Evolutionary conservation across 139 green algal species (phyloP).

Genomic region (Picochlorum sp.): DNA sequence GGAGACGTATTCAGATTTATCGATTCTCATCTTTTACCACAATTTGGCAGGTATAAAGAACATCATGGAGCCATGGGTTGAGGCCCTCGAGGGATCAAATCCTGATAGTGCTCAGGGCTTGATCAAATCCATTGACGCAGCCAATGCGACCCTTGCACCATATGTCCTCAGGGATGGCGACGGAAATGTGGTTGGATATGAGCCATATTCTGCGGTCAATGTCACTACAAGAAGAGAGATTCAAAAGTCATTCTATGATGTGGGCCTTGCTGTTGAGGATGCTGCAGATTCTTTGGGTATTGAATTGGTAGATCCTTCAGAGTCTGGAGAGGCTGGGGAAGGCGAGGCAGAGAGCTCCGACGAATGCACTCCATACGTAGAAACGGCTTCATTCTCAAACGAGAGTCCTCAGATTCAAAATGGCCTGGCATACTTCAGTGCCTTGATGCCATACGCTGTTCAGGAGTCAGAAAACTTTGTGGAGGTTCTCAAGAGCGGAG

Average conservation of each 20-base stretch:
- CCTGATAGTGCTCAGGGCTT: background rate
- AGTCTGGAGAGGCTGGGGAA: conserved; percentile 3
- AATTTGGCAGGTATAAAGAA: conserved; percentile 22
- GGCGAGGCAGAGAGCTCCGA: conserved; percentile 8
- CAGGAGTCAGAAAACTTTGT: conserved; percentile 9
- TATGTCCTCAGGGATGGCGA: background rate
- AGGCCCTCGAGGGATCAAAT: background rate
- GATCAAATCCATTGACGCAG: background rate
- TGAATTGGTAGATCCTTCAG: background rate
- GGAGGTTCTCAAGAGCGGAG: conserved; percentile 1
- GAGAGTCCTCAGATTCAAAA: conserved; percentile 4
- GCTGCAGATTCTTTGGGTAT: background rate
- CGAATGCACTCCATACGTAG: conserved; percentile 6
- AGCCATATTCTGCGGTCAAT: conserved; percentile 2
- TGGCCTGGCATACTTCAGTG: conserved; percentile 20
- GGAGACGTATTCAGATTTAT: conserved; percentile 28
- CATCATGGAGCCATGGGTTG: conserved; percentile 1
- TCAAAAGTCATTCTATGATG: conserved; percentile 18
- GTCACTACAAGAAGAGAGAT: conserved; percentile 4
- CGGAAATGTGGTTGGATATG: conserved; percentile 1
- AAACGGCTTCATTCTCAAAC: conserved; percentile 3
- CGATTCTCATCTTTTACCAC: conserved; percentile 35
- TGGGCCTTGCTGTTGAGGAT: conserved; percentile 7
- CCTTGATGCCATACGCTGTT: conserved; percentile 9
- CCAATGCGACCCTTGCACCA: background rate